These are phyloP conservation scores for Botrytis paeoniae DNA, from an alignment of 2,329 filamentous ascomycete genomes.

Conservation along the genomic window DNA sequence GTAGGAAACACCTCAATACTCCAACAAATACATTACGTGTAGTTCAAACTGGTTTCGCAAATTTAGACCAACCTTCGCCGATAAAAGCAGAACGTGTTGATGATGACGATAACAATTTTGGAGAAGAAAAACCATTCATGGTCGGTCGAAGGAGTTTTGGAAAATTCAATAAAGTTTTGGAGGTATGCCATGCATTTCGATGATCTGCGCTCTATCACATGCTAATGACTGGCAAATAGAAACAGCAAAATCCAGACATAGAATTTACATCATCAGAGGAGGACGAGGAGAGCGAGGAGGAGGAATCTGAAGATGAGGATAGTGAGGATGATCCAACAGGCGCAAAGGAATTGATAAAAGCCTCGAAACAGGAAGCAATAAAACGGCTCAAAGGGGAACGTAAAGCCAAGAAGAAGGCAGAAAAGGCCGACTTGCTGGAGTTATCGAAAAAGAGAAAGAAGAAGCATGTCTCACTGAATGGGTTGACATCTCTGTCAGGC, in stretches of 20 bases:
- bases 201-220: not conserved
- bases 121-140: slow-evolving; percentile 37
- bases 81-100: slow-evolving; percentile 22
- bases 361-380: slow-evolving; percentile 45
- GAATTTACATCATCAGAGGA: slow-evolving; percentile 39
- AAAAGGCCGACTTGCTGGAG: slow-evolving; percentile 48
- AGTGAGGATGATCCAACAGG: slow-evolving; percentile 42
- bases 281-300: slow-evolving; percentile 33
- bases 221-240: slow-evolving; percentile 33
- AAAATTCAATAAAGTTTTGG: slow-evolving; percentile 43
- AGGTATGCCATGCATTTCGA: slow-evolving; percentile 33
- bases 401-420: slow-evolving; percentile 47
- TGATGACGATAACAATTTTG: slow-evolving; percentile 31
- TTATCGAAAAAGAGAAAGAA: slow-evolving; percentile 59
- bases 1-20: slow-evolving; percentile 36
- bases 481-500: slow-evolving; percentile 59
- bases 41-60: slow-evolving; percentile 58
- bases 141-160: slow-evolving; percentile 50
- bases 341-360: slow-evolving; percentile 45
- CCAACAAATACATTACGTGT: slow-evolving; percentile 48
- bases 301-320: slow-evolving; percentile 27
- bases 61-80: slow-evolving; percentile 42
- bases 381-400: slow-evolving; percentile 44
- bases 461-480: slow-evolving; percentile 64
- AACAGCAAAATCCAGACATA: slow-evolving; percentile 40